A percentile compares a stretch with the other conserved stretches of the same genome.
Evolutionary conservation across 208 protist species (phyloP).

Genomic region (Trypanosoma avium): DNA sequence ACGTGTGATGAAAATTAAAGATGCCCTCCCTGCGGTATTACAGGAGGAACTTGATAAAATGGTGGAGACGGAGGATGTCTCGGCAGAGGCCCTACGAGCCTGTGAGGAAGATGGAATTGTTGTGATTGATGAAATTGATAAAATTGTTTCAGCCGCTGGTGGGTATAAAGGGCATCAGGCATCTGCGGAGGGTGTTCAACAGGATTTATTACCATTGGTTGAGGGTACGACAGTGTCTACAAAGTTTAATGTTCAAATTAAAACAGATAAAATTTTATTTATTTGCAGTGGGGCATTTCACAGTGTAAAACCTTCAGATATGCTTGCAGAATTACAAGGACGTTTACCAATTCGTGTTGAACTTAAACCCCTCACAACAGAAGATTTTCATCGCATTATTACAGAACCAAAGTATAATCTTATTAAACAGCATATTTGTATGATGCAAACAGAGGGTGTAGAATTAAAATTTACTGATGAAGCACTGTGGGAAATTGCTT

Average conservation of each 20-base stretch:
- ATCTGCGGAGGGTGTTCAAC: constrained; percentile 96
- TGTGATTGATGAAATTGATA: constrained; percentile 99
- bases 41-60: constrained; percentile 95
- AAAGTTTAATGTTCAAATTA: constrained; percentile 96
- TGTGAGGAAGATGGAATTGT: constrained; percentile 98
- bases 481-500: constrained; percentile 94
- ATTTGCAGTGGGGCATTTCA: constrained; percentile 98
- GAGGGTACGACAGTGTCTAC: constrained; percentile 97
- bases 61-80: constrained; percentile 92
- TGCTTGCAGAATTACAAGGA: constrained; percentile 96
- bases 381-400: constrained; percentile 97
- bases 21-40: constrained; percentile 88
- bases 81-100: constrained; percentile 91
- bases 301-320: constrained; percentile 92
- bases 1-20: constrained; percentile 94
- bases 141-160: constrained; percentile 93
- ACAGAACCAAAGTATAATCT: constrained; percentile 98
- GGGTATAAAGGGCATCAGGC: constrained; percentile 93
- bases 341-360: constrained; percentile 98
- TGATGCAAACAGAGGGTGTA: constrained; percentile 96
- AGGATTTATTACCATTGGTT: constrained; percentile 97
- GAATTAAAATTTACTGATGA: constrained; percentile 94
- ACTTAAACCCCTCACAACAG: constrained; percentile 94
- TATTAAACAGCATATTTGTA: constrained; percentile 93
- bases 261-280: constrained; percentile 98